These are phyloP conservation scores for Massariosphaeria phaeospora DNA, from an alignment of 495 filamentous ascomycete genomes.

Conservation along the genomic window DNA sequence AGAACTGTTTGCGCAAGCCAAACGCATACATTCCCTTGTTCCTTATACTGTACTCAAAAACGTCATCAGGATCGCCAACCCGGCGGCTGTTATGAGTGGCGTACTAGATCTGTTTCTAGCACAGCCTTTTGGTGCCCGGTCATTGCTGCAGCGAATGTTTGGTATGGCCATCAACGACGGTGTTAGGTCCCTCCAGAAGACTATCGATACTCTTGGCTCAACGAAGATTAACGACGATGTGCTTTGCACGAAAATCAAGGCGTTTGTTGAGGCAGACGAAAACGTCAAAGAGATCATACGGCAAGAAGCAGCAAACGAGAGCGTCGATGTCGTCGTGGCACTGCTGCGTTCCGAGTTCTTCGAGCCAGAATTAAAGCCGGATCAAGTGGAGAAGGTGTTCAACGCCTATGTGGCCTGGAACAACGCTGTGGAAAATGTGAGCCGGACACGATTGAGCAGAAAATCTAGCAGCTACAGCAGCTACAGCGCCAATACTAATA, in stretches of 20 bases:
- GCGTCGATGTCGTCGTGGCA: conserved; percentile 75
- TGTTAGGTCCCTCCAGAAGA: conserved; percentile 74
- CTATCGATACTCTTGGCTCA: conserved; percentile 66
- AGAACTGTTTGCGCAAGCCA: conserved; percentile 89
- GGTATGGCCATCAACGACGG: conserved; percentile 87
- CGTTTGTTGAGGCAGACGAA: conserved; percentile 70
- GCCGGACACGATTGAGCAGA: conserved; percentile 8
- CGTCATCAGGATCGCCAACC: conserved; percentile 92
- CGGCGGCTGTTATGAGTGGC: conserved; percentile 88
- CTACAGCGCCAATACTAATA: conserved; percentile 23
- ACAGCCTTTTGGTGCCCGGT: conserved; percentile 85
- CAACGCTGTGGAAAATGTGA: conserved; percentile 80
- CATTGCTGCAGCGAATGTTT: conserved; percentile 88
- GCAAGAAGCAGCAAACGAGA: conserved; percentile 61
- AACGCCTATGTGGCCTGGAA: conserved; percentile 98
- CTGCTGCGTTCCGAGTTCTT: conserved; percentile 73
- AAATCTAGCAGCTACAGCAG: conserved; percentile 25
- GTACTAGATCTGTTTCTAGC: conserved; percentile 92
- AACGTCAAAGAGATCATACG: conserved; percentile 66
- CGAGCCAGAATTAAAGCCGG: conserved; percentile 58
- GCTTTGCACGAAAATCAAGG: conserved; percentile 76
- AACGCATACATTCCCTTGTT: conserved; percentile 86
- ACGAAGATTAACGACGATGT: conserved; percentile 70
- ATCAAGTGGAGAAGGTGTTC: conserved; percentile 77
- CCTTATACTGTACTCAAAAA: conserved; percentile 93